Conservation (phyloP, 305 asterid species). For the Fraxinus nigra region DNA sequence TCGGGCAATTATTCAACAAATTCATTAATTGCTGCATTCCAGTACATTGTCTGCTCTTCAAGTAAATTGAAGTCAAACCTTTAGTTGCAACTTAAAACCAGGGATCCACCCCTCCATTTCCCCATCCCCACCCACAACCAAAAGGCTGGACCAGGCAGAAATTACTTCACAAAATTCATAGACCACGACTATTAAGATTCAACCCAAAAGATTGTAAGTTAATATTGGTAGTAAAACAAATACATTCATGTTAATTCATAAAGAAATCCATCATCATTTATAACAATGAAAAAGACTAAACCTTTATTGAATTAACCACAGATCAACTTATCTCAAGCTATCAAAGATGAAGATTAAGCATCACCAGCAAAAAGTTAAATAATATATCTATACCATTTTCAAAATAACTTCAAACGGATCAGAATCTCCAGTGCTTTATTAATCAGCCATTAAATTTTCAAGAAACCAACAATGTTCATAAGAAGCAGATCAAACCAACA, state of each 20-base stretch:
- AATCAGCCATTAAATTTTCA: constrained; percentile 27
- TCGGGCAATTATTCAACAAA: background rate
- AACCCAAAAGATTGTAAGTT: background rate
- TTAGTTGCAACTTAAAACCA: background rate
- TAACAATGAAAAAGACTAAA: background rate
- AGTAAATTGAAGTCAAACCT: constrained; percentile 1
- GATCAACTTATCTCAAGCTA: constrained; percentile 21
- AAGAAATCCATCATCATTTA: background rate
- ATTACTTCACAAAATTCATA: background rate
- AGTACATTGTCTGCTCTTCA: background rate
- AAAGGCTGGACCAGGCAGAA: background rate
- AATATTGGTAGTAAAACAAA: background rate
- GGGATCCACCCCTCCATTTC: background rate
- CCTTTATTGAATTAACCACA: constrained; percentile 10
- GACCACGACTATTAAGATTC: background rate
- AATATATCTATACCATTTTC: constrained; percentile 48
- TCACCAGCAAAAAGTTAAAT: background rate
- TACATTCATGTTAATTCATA: background rate
- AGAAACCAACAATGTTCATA: constrained; percentile 22
- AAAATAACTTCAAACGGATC: constrained; percentile 55
- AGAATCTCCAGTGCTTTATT: constrained; percentile 40
- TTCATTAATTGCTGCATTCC: background rate
- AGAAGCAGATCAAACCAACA: constrained; percentile 36
- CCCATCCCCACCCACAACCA: background rate
- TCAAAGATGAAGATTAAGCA: constrained; percentile 1